A percentile compares a stretch with the other conserved stretches of the same genome.
phyloP scores from a whole-genome alignment of 225 moss, liverwort and hornwort genomes.

The Rhytidiadelphus loreus region DNA sequence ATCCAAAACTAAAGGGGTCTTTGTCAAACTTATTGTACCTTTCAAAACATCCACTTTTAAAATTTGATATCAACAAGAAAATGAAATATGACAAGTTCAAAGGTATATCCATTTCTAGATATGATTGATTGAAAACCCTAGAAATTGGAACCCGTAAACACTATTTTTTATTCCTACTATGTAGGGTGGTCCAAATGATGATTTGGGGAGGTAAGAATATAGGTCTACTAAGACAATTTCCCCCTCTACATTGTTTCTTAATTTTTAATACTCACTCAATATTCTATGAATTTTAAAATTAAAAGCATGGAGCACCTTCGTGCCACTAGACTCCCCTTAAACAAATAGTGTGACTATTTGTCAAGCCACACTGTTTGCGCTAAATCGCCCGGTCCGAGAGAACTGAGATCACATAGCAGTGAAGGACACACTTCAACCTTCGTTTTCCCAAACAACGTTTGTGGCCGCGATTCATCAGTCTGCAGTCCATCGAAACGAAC shows the following conservation, averaged over 20 bases:
- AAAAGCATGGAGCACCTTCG: fast-evolving
- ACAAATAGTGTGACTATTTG: background rate
- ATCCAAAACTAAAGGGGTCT: background rate
- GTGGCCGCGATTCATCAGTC: background rate
- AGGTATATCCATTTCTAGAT: background rate
- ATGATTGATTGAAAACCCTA: too few relatives aligned
- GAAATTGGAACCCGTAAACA: fast-evolving
- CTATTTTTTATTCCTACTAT: background rate
- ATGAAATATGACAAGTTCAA: background rate
- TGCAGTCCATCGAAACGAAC: background rate
- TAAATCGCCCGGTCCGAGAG: background rate
- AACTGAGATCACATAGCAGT: too few relatives aligned
- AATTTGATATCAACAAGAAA: background rate
- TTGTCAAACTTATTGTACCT: background rate
- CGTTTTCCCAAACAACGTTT: background rate
- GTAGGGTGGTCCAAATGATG: fast-evolving
- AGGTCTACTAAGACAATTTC: too few relatives aligned
- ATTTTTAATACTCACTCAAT: too few relatives aligned
- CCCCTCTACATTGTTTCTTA: too few relatives aligned
- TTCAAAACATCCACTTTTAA: background rate
- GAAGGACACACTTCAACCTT: background rate
- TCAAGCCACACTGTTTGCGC: background rate
- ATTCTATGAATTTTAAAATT: too few relatives aligned
- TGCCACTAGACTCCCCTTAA: too few relatives aligned
- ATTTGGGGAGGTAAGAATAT: background rate